Evolutionary conservation across 2,329 filamentous ascomycete species (phyloP).

Genomic region (Alternaria infectoria): DNA sequence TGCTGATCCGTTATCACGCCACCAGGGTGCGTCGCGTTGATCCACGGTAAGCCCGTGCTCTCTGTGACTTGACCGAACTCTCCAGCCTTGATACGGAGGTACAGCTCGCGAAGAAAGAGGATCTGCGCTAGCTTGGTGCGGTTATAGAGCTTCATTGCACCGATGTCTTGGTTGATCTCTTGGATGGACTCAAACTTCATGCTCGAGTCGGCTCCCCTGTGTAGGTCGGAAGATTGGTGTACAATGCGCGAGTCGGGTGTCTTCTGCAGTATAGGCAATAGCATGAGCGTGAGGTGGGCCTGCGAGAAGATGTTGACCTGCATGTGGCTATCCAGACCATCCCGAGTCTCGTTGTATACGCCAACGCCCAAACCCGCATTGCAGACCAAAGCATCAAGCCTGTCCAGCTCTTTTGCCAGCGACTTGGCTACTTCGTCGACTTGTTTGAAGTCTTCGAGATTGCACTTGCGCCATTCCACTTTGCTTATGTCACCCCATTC

Average conservation of each 20-base stretch:
- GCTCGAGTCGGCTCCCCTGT: constrained; percentile 48
- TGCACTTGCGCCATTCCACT: constrained; percentile 55
- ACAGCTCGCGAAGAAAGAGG: constrained; percentile 53
- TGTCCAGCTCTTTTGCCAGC: constrained; percentile 50
- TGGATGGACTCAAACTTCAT: constrained; percentile 53
- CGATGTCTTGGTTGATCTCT: constrained; percentile 59
- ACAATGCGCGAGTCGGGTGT: constrained; percentile 57
- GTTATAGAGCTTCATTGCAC: constrained; percentile 56
- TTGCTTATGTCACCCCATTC: constrained; percentile 54
- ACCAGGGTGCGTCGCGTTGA: constrained; percentile 59
- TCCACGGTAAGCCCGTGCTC: constrained; percentile 51
- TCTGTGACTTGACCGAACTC: constrained; percentile 40
- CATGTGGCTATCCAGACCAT: constrained; percentile 60
- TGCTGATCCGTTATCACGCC: constrained; percentile 57
- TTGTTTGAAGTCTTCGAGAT: constrained; percentile 55
- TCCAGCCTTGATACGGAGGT: constrained; percentile 43
- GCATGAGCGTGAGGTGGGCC: constrained; percentile 55
- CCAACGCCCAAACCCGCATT: constrained; percentile 60
- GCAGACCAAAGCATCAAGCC: constrained; percentile 56
- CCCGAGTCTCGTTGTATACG: constrained; percentile 56
- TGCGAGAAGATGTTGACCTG: constrained; percentile 60
- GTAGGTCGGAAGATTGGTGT: constrained; percentile 58
- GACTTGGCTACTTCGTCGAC: constrained; percentile 54
- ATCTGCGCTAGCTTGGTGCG: constrained; percentile 59
- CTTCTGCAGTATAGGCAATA: constrained; percentile 54